phyloP scores from a whole-genome alignment of 2,329 filamentous ascomycete species.

The Pestalotiopsis sp. region DNA sequence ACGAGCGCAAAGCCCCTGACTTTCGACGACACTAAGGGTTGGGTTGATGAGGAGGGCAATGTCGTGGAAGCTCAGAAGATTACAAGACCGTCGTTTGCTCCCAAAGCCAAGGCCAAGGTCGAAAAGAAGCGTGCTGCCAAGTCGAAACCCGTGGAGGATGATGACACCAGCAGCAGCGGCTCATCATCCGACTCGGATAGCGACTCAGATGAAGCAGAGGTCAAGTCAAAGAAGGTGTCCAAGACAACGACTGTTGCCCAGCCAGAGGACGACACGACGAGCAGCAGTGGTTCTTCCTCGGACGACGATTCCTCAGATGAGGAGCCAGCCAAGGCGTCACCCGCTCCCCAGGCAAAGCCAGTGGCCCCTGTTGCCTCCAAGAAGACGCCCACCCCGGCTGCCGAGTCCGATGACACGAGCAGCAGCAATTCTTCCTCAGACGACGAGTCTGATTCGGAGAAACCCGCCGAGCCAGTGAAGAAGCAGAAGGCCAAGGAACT shows the following conservation, averaged over 20 bases:
- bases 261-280: slow-evolving; percentile 33
- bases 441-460: slow-evolving; percentile 17
- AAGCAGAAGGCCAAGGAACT: slow-evolving; percentile 18
- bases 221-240: neutral
- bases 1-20: slow-evolving; percentile 52
- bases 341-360: slow-evolving; percentile 20
- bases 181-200: slow-evolving; percentile 30
- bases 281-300: slow-evolving; percentile 40
- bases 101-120: slow-evolving; percentile 24
- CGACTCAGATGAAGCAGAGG: slow-evolving; percentile 17
- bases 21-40: slow-evolving; percentile 84
- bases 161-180: slow-evolving; percentile 41
- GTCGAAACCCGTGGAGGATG: slow-evolving; percentile 16
- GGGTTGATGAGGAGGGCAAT: slow-evolving; percentile 80
- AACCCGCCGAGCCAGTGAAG: neutral
- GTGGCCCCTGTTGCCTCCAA: neutral
- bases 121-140: slow-evolving; percentile 17
- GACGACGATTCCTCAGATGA: slow-evolving; percentile 24
- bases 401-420: slow-evolving; percentile 30
- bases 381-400: neutral
- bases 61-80: slow-evolving; percentile 66
- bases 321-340: slow-evolving; percentile 20
- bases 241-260: neutral
- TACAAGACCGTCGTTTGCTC: slow-evolving; percentile 33
- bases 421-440: slow-evolving; percentile 38